Evolutionary conservation across 495 filamentous ascomycete species (phyloP), one percentile per base, ranked within the genome.

Genomic region (Aspergillus hancockii): DNA sequence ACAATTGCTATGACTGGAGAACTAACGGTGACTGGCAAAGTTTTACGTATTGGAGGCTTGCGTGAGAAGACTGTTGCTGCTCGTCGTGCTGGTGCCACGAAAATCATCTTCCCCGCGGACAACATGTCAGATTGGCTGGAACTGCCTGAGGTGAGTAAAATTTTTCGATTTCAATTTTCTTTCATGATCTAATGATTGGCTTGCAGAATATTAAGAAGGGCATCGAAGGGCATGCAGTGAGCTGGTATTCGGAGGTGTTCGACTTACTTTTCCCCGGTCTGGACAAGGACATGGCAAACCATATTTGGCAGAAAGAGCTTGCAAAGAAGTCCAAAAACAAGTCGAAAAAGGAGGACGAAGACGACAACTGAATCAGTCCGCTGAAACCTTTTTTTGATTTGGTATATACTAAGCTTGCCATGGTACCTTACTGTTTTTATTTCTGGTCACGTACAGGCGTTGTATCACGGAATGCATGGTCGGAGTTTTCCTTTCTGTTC

Each of bases 51-150:
- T 76, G 95, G 95, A 25, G 95, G 95, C 0, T 76, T 99, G 65
- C 81, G 95, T 56, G 95, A 99, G 82, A 99, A 99, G 85, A 96
- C 94, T n/a, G 94, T 99, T 52, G 95, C 95, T 50, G 95, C 95
- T 51, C 83, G 93, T 62, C 83, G 95, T 57, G 94, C 95, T 49
- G 95, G 95, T 58, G 95, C 92, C 58, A 94, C 88, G 78, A 97
- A 85, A 79, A 86, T 99, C 66, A 88, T 99, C 66, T 99, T 99
- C 81, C 95, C 95, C 49, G 79, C 83, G 47, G 95, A 98, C 76
- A 98, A 98, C 78, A 83, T 87, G 78, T 90, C 88, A 43, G 94
- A 99, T 80, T 99, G 95, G 95, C 77, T 98, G 49, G 95, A 99
- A 75, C 82, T 99, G 65, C 95, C 95, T 69, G 91, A 97, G 82